These are phyloP conservation scores for Taphrina communis DNA, from an alignment of 1,139 yeast species.

Conservation along the genomic window DNA sequence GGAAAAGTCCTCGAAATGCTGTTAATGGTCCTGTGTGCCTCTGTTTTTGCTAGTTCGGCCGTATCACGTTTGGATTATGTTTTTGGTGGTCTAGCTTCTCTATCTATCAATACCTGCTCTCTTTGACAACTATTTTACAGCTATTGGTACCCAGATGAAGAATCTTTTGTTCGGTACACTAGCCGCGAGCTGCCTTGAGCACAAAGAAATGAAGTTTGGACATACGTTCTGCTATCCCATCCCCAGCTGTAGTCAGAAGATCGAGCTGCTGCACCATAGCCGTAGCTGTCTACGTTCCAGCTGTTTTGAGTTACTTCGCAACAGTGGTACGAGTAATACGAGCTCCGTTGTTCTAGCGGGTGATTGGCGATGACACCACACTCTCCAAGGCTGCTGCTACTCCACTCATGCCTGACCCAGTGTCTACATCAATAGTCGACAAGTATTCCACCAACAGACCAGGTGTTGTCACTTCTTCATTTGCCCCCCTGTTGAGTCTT, in stretches of 20 bases:
- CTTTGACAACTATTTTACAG: not conserved
- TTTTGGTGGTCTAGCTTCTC: constrained; percentile 20
- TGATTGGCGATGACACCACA: not conserved
- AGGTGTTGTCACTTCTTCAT: not conserved
- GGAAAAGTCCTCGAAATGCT: constrained; percentile 50
- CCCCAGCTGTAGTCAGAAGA: too few relatives aligned
- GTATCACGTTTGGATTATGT: not conserved
- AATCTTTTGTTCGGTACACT: too few relatives aligned
- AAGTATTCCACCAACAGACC: too few relatives aligned
- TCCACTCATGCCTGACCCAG: not conserved
- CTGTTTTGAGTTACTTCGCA: too few relatives aligned
- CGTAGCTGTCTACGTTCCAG: too few relatives aligned
- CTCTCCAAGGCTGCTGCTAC: constrained; percentile 1
- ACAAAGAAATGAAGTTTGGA: too few relatives aligned
- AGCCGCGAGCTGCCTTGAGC: too few relatives aligned
- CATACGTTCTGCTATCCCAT: too few relatives aligned
- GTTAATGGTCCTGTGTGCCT: constrained; percentile 19
- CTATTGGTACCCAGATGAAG: not conserved
- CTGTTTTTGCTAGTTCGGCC: not conserved
- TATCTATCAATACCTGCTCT: not conserved
- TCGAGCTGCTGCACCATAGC: too few relatives aligned
- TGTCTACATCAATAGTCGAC: not conserved
- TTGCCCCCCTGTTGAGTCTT: not conserved
- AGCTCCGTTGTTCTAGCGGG: not conserved
- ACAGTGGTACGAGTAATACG: not conserved